Conservation (phyloP, 2,329 filamentous ascomycete genomes). For the Samsoniella hepiali region DNA sequence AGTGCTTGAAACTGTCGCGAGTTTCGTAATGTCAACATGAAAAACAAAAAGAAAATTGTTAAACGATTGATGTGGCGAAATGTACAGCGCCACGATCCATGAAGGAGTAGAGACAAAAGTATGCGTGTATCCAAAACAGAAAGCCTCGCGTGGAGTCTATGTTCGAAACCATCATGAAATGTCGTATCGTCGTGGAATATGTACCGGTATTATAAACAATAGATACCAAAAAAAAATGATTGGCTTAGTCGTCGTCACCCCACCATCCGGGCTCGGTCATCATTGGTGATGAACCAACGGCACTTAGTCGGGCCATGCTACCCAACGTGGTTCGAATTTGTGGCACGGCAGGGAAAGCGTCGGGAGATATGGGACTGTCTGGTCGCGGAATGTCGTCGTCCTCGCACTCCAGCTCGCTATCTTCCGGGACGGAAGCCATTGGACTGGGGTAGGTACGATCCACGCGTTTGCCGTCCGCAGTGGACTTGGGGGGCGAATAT, state of each 20-base stretch:
- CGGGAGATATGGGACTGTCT: conserved; percentile 40
- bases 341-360: conserved; percentile 28
- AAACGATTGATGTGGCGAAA: neutral
- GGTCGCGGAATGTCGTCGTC: conserved; percentile 36
- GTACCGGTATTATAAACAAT: neutral
- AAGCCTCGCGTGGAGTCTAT: neutral
- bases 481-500: neutral
- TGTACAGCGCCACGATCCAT: neutral
- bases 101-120: neutral
- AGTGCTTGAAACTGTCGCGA: neutral
- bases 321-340: conserved; percentile 26
- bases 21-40: neutral
- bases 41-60: neutral
- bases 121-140: conserved; percentile 9
- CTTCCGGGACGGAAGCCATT: conserved; percentile 20
- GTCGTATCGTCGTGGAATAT: conserved; percentile 18
- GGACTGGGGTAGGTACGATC: neutral
- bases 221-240: neutral
- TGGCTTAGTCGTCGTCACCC: conserved; percentile 39
- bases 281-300: conserved; percentile 32
- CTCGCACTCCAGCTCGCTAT: conserved; percentile 22
- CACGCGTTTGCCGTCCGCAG: conserved; percentile 2
- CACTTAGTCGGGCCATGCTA: conserved; percentile 43
- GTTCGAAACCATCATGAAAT: conserved; percentile 8
- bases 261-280: conserved; percentile 35